These are phyloP conservation scores for Chlamydomonas schloesseri DNA, from an alignment of 139 green algal species.

Conservation along the genomic window DNA sequence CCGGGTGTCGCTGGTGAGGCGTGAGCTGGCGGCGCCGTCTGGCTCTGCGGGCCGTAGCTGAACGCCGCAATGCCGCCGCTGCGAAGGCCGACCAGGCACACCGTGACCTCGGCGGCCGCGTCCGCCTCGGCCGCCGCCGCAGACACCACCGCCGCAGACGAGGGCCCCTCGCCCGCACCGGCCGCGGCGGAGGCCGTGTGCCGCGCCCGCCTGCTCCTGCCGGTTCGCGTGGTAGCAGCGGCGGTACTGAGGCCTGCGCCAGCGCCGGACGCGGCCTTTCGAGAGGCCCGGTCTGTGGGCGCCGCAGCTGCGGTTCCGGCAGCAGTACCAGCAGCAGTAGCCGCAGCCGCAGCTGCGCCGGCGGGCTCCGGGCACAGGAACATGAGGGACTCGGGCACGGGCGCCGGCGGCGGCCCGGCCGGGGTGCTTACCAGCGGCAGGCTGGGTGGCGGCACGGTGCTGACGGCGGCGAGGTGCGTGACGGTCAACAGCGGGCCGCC, in stretches of 20 bases:
- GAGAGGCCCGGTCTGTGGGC: too few species aligned
- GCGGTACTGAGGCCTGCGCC: too few species aligned
- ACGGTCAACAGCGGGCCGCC: too few species aligned
- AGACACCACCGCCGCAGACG: too few species aligned
- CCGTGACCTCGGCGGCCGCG: not conserved
- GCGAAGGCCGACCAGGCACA: slow-evolving; percentile 24
- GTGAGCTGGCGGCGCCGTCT: not conserved
- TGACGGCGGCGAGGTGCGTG: not conserved
- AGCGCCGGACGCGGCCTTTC: too few species aligned
- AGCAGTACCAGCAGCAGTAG: not conserved
- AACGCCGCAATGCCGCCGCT: slow-evolving; percentile 1
- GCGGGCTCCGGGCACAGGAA: not conserved
- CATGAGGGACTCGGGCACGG: slow-evolving; percentile 16
- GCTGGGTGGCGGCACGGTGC: not conserved
- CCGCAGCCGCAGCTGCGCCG: not conserved
- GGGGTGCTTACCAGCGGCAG: not conserved
- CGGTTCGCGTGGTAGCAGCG: too few species aligned
- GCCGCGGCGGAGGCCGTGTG: not conserved
- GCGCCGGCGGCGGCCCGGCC: not conserved
- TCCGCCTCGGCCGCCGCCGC: not conserved
- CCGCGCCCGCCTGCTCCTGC: too few species aligned
- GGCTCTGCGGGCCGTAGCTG: not conserved
- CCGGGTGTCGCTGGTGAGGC: too few species aligned
- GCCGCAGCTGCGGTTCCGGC: not conserved
- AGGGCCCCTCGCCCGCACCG: not conserved